phyloP scores from a whole-genome alignment of 208 protist genomes.

The Perkinsela sp. region DNA sequence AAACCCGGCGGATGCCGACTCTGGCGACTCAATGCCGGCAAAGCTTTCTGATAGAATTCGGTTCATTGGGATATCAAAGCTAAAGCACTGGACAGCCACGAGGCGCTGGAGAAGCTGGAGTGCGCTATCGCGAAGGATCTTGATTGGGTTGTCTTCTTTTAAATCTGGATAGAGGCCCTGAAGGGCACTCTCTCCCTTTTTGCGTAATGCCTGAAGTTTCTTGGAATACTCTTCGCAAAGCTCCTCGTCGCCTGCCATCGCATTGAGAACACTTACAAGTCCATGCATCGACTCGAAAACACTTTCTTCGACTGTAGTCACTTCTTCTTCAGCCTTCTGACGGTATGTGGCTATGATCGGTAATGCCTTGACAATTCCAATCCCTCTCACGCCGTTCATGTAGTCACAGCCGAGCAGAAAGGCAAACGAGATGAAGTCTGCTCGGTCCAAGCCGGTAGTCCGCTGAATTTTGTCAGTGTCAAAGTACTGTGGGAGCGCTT shows the following conservation, averaged over 20 bases:
- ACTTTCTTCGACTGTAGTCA: background rate
- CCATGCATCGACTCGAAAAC: background rate
- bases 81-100: background rate
- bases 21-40: background rate
- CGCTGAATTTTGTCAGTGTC: conserved; percentile 17
- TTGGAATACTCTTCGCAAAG: background rate
- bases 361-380: conserved; percentile 38
- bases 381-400: conserved; percentile 51
- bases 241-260: background rate
- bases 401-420: conserved; percentile 81
- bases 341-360: background rate
- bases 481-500: conserved; percentile 8
- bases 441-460: conserved; percentile 34
- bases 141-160: background rate
- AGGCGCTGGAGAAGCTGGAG: background rate
- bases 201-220: too few relatives aligned
- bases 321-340: background rate
- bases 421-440: conserved; percentile 50
- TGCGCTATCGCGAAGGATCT: background rate
- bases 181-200: too few relatives aligned
- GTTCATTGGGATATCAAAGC: background rate
- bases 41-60: background rate
- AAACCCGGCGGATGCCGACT: background rate
- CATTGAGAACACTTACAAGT: background rate
- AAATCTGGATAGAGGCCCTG: too few relatives aligned